Evolutionary conservation across 768 basidiomycete species (phyloP).

Genomic region (Omphalotus guepiniiformis): DNA sequence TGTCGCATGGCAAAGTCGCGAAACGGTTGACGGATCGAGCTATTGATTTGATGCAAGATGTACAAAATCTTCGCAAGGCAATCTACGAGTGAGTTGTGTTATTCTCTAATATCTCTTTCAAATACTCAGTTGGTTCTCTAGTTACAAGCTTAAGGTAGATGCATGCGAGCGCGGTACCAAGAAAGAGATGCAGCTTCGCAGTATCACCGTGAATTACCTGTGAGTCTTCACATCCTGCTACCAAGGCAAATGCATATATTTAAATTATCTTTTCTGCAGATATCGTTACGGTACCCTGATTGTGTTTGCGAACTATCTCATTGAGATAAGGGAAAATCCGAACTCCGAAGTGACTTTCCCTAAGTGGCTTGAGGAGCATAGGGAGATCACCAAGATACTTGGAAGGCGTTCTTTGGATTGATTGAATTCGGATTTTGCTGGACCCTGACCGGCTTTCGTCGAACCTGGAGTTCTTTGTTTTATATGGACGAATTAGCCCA

Average conservation of each 20-base stretch:
- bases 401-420: conserved; percentile 67
- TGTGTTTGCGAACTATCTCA: conserved; percentile 91
- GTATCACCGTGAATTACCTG: conserved; percentile 86
- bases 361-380: conserved; percentile 74
- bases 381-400: conserved; percentile 79
- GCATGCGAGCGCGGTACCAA: conserved; percentile 73
- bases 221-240: conserved; percentile 28
- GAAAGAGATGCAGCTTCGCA: conserved; percentile 73
- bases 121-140: conserved; percentile 25
- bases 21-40: conserved; percentile 87
- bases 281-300: conserved; percentile 90
- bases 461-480: too few relatives aligned
- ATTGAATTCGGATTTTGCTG: background rate
- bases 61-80: conserved; percentile 94
- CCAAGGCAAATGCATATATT: too few relatives aligned
- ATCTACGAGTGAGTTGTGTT: conserved; percentile 76
- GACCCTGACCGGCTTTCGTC: too few relatives aligned
- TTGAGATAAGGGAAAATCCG: conserved; percentile 53
- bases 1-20: conserved; percentile 89
- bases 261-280: conserved; percentile 41
- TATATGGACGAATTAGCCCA: too few relatives aligned
- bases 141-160: conserved; percentile 88
- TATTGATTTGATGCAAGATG: conserved; percentile 91
- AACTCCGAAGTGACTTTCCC: conserved; percentile 56
- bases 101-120: background rate